phyloP scores from a whole-genome alignment of 2,329 filamentous ascomycete species.

The Apiospora saccharicola region DNA sequence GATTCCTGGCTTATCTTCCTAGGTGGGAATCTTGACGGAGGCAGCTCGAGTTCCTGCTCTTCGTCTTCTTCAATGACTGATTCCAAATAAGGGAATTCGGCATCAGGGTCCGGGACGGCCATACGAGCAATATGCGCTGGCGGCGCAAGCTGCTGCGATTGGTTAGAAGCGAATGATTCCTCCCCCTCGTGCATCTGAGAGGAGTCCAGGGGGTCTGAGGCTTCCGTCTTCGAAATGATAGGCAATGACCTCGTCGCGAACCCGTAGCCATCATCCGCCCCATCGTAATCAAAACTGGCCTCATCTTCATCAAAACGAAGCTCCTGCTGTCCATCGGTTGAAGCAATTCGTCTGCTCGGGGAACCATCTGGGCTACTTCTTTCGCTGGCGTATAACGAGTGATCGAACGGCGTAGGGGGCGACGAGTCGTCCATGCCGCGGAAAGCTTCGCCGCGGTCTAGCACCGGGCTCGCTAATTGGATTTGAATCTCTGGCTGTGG shows the following conservation, averaged over 20 bases:
- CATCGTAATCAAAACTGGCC: constrained; percentile 30
- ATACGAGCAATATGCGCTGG: constrained; percentile 29
- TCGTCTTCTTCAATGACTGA: constrained; percentile 39
- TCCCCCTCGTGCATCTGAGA: background rate
- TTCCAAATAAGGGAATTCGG: constrained; percentile 40
- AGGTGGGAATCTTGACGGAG: constrained; percentile 35
- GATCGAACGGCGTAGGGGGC: constrained; percentile 30
- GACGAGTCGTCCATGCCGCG: constrained; percentile 22
- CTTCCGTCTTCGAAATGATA: constrained; percentile 15
- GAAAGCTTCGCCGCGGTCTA: constrained; percentile 27
- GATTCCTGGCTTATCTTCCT: constrained; percentile 39
- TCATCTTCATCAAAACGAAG: constrained; percentile 30
- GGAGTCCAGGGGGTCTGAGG: background rate
- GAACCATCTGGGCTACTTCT: constrained; percentile 8
- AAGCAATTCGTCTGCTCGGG: constrained; percentile 24
- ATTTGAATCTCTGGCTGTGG: constrained; percentile 39
- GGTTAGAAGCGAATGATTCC: background rate
- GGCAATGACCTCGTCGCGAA: background rate
- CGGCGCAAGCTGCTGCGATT: constrained; percentile 27
- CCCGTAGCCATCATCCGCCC: constrained; percentile 25
- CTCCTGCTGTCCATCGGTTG: constrained; percentile 25
- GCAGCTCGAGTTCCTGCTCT: constrained; percentile 36
- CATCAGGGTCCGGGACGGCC: constrained; percentile 34
- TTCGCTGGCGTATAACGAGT: constrained; percentile 32
- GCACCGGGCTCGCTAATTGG: constrained; percentile 38